Evolutionary conservation across 306 rosid species (phyloP).

Genomic region (Fragaria ananassa): DNA sequence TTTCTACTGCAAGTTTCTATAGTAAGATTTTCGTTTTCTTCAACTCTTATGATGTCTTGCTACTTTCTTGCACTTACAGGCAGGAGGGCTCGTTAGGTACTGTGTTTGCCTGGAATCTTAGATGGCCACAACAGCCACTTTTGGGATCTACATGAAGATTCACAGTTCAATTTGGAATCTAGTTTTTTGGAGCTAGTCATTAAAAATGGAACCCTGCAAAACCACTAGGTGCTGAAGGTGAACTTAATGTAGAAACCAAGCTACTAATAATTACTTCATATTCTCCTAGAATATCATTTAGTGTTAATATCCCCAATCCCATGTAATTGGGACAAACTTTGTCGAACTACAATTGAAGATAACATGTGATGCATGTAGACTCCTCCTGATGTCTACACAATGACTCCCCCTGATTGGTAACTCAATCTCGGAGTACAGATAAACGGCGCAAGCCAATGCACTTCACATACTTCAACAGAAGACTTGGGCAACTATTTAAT

Average conservation of each 20-base stretch:
- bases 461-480: too few relatives aligned
- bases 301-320: neutral
- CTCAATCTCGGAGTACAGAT: too few relatives aligned
- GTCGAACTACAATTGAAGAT: too few relatives aligned
- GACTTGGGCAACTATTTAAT: too few relatives aligned
- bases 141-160: slow-evolving; percentile 23
- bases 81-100: slow-evolving; percentile 91
- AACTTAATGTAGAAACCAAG: neutral
- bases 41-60: neutral
- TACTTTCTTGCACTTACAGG: slow-evolving; percentile 37
- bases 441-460: too few relatives aligned
- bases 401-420: too few relatives aligned
- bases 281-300: neutral
- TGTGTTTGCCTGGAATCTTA: slow-evolving; percentile 94
- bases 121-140: slow-evolving; percentile 80
- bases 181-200: neutral
- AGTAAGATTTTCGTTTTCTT: neutral
- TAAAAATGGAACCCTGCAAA: slow-evolving; percentile 2
- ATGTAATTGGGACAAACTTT: neutral
- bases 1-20: neutral
- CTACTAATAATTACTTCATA: neutral
- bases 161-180: slow-evolving; percentile 8
- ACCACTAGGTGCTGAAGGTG: slow-evolving; percentile 2
- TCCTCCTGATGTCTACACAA: too few relatives aligned
- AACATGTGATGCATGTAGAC: too few relatives aligned